Evolutionary conservation across 2,329 filamentous ascomycete genomes (phyloP).

Genomic region (Massarina eburnea): DNA sequence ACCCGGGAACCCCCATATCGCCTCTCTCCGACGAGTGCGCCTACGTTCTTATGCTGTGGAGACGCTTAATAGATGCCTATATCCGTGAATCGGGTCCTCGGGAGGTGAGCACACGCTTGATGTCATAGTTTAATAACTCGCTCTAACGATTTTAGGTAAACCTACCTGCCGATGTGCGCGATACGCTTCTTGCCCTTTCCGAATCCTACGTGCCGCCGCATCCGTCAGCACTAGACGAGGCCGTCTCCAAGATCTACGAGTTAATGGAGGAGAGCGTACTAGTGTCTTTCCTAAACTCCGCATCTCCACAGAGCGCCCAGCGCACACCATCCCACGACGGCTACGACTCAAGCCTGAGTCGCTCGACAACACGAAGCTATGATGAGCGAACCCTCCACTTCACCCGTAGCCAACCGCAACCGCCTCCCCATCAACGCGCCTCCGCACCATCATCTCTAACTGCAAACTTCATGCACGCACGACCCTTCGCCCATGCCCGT

Average conservation of each 20-base stretch:
- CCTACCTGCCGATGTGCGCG: constrained; percentile 80
- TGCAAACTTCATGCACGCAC: constrained; percentile 40
- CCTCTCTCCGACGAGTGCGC: constrained; percentile 61
- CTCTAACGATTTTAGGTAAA: constrained; percentile 55
- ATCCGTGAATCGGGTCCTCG: constrained; percentile 55
- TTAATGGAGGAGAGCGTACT: constrained; percentile 97
- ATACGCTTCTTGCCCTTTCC: constrained; percentile 70
- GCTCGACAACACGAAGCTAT: constrained; percentile 44
- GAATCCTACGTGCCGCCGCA: constrained; percentile 64
- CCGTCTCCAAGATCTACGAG: constrained; percentile 87
- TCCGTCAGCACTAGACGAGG: constrained; percentile 76
- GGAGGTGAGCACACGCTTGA: constrained; percentile 26
- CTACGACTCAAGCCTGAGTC: constrained; percentile 41
- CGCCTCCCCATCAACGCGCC: constrained; percentile 38
- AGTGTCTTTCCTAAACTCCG: constrained; percentile 82
- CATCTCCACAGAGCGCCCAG: constrained; percentile 53
- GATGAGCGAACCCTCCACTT: constrained; percentile 41
- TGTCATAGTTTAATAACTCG: neutral
- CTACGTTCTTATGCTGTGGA: constrained; percentile 80
- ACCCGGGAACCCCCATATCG: constrained; percentile 49
- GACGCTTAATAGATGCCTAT: constrained; percentile 85
- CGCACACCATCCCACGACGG: constrained; percentile 44
- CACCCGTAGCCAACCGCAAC: constrained; percentile 30
- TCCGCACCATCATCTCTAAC: constrained; percentile 44
- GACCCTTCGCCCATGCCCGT: constrained; percentile 39